Evolutionary conservation across 2,329 filamentous ascomycete genomes (phyloP).

Genomic region (Phyllosticta citrichinensis): DNA sequence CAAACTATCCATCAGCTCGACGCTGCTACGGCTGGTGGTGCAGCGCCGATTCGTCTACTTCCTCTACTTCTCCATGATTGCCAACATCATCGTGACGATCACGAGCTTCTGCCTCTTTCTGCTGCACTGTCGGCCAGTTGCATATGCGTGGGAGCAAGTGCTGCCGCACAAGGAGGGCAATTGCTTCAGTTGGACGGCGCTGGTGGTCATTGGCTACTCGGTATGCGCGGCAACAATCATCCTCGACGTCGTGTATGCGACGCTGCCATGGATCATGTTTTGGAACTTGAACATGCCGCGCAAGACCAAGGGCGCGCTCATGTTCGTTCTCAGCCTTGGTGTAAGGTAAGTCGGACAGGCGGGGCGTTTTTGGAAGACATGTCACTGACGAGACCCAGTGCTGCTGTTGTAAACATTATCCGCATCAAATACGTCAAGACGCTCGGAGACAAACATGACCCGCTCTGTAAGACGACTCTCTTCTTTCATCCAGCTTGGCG

Average conservation of each 20-base stretch:
- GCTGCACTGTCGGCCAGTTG: background rate
- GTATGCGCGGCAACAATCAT: constrained; percentile 38
- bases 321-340: constrained; percentile 40
- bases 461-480: background rate
- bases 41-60: background rate
- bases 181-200: background rate
- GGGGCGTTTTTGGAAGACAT: background rate
- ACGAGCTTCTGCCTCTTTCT: background rate
- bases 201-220: background rate
- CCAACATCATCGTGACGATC: background rate
- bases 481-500: background rate
- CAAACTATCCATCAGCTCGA: background rate
- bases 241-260: constrained; percentile 40
- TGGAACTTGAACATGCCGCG: constrained; percentile 42
- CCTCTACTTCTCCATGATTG: background rate
- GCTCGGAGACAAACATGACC: background rate
- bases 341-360: background rate
- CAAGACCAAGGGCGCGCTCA: constrained; percentile 38
- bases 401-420: background rate
- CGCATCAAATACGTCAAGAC: background rate
- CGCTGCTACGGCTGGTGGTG: background rate
- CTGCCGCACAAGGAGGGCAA: background rate
- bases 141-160: background rate
- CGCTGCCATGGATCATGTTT: constrained; percentile 42
- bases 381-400: background rate